A percentile compares a stretch with the other conserved stretches of the same genome.
phyloP scores from a whole-genome alignment of 805 yeast species.

The Metschnikowia dekortorum region DNA sequence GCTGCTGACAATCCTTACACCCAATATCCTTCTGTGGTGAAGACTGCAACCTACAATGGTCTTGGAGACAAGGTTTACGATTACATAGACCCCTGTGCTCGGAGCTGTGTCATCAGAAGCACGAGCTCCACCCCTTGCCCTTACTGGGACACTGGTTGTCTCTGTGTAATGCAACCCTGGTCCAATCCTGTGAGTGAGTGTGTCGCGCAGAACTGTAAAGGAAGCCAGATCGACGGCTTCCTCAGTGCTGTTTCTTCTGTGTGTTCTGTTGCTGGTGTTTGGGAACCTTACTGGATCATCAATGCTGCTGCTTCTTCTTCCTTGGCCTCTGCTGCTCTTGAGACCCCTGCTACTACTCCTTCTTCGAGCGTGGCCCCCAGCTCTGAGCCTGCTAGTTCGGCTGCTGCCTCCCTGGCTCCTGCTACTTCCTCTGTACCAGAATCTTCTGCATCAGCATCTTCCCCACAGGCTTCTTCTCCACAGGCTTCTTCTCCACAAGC shows the following conservation, averaged over 20 bases:
- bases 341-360: constrained; percentile 1
- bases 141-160: constrained; percentile 43
- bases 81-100: constrained; percentile 31
- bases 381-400: neutral
- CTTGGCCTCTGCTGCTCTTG: constrained; percentile 20
- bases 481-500: neutral
- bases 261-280: constrained; percentile 32
- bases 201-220: constrained; percentile 21
- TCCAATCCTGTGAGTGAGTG: constrained; percentile 29
- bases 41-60: constrained; percentile 38
- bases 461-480: neutral
- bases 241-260: constrained; percentile 26
- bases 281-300: constrained; percentile 29
- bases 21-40: constrained; percentile 32
- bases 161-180: constrained; percentile 37
- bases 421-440: constrained; percentile 2
- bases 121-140: constrained; percentile 38
- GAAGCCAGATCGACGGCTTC: constrained; percentile 25
- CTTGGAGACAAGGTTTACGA: constrained; percentile 33
- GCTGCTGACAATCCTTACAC: constrained; percentile 13
- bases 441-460: constrained; percentile 2
- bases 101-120: constrained; percentile 25
- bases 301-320: constrained; percentile 20
- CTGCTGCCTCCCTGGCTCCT: neutral
- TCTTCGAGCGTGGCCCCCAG: neutral